Conservation (phyloP, 2,329 filamentous ascomycete species). For the Claviceps sp. region DNA sequence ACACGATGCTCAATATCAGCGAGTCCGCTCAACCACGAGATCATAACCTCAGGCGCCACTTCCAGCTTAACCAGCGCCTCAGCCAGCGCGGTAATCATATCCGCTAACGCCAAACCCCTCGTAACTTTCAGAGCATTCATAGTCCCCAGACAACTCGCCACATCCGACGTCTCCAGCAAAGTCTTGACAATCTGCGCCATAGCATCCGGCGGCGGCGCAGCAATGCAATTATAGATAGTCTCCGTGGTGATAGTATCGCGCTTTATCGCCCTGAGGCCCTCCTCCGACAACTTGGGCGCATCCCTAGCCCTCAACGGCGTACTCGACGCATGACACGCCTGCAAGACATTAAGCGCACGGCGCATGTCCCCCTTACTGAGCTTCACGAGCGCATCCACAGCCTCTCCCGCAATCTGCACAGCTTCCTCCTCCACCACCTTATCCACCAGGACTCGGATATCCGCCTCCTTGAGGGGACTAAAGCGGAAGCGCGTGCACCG, state of each 20-base stretch:
- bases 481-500: slow-evolving; percentile 92
- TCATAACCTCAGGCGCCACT: slow-evolving; percentile 74
- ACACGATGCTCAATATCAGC: slow-evolving; percentile 89
- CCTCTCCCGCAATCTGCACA: slow-evolving; percentile 70
- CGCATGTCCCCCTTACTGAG: slow-evolving; percentile 96
- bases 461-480: slow-evolving; percentile 76
- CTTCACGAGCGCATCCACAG: slow-evolving; percentile 68
- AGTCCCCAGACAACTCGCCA: slow-evolving; percentile 77
- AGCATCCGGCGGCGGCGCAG: slow-evolving; percentile 81
- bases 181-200: slow-evolving; percentile 75
- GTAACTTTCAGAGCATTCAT: slow-evolving; percentile 77
- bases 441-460: slow-evolving; percentile 77
- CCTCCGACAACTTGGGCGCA: slow-evolving; percentile 43
- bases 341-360: slow-evolving; percentile 82
- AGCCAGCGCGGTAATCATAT: slow-evolving; percentile 77
- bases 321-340: slow-evolving; percentile 93
- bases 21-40: slow-evolving; percentile 81
- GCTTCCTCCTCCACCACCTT: slow-evolving; percentile 79
- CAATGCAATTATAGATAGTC: slow-evolving; percentile 95
- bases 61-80: slow-evolving; percentile 75
- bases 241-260: slow-evolving; percentile 76
- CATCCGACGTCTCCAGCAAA: slow-evolving; percentile 70
- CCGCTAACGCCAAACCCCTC: slow-evolving; percentile 80
- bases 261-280: slow-evolving; percentile 40
- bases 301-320: slow-evolving; percentile 51